A percentile compares a stretch with the other conserved stretches of the same genome.
Evolutionary conservation across 1,284 basidiomycete species (phyloP).

Genomic region (Melampsora americana): DNA sequence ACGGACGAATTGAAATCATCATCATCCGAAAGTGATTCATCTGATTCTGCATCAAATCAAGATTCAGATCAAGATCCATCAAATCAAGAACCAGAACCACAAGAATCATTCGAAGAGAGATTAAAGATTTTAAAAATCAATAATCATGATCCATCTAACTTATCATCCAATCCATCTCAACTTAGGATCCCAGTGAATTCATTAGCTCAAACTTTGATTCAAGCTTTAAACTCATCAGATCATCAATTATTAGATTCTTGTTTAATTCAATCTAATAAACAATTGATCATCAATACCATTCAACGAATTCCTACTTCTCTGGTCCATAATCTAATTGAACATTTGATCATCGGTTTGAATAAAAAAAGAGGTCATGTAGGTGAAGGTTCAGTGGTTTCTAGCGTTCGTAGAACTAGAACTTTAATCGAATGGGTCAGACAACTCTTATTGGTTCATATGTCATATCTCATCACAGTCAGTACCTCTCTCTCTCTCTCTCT

Average conservation of each 20-base stretch:
- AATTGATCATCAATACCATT: conserved; percentile 82
- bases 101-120: conserved; percentile 14
- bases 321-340: conserved; percentile 78
- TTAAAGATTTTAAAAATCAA: conserved; percentile 12
- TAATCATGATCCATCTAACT: neutral
- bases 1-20: no score
- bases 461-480: conserved; percentile 87
- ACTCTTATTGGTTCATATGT: conserved; percentile 80
- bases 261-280: conserved; percentile 73
- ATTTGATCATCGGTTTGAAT: conserved; percentile 83
- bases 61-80: no score
- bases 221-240: conserved; percentile 94
- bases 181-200: conserved; percentile 66
- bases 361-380: conserved; percentile 74
- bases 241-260: conserved; percentile 81
- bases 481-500: neutral
- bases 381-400: conserved; percentile 70
- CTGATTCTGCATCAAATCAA: no score
- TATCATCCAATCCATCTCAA: neutral
- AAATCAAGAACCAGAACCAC: neutral
- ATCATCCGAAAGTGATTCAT: no score
- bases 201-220: conserved; percentile 87
- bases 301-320: conserved; percentile 82
- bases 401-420: conserved; percentile 76
- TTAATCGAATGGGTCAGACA: conserved; percentile 85